Base-by-base conservation (phyloP, 306 rosid genomes). In the Styphnolobium japonicum region DNA sequence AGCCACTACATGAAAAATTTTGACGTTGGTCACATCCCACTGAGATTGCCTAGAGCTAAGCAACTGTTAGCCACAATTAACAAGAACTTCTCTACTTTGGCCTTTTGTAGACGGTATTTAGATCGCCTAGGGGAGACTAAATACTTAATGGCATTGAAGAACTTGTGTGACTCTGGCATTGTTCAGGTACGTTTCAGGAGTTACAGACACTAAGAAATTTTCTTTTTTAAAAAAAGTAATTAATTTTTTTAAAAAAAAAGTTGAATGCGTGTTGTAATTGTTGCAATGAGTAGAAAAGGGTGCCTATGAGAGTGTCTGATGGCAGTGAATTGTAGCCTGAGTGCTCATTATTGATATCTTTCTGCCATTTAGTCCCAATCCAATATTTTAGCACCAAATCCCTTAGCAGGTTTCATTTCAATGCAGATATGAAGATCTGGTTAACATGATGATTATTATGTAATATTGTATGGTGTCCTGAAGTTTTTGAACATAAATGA, bases 1-100 rank as follows among this genome's bases (percentile, higher is more conserved):
- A 95, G 99, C 85, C 97, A 93, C 90, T 95, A 95, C 84, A 95
- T 93, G 99, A 95, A 95, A 86, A 86, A 87, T 55, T 95, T 95
- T 78, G 98, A 95, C 8, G 92, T 69, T 16, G 98, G 98, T 67
- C 98, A 92, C 72, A 84, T 92, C 64, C 98, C 98, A 1, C 79
- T 95, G 85, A 95, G 98, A 84, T 66, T 95, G 89, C 97, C 98
- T 12, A 87, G 98, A 81, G 96, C 98, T 53, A 92, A 95, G 92
- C 98, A 92, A 78, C 81, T 95, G 53, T 73, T 95, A 51, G 98
- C 92, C 8, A 87, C 93, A 43, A 92, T 95, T 43, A 90, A 95
- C 88, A 95, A 90, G 87, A 87, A 95, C 88, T 95, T 95, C 86
- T 92, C 98, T 64, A 95, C 98, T 15, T 70, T 94, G 86, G 98